Conservation (phyloP, 2,329 filamentous ascomycete species). For the Rugonectria rugulosa region DNA sequence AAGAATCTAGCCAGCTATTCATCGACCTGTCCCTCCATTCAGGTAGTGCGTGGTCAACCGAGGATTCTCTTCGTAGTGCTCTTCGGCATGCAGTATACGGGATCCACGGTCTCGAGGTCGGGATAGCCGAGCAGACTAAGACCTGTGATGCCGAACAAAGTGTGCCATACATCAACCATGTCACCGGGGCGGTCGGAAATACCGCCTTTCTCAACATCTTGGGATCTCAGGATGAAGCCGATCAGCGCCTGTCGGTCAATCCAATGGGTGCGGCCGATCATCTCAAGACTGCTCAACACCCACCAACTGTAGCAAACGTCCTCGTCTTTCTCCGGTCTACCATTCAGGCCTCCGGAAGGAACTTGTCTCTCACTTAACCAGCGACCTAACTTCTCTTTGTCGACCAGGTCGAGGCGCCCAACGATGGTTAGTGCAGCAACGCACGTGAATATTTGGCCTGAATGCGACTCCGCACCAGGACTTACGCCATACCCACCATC, state of each 20-base stretch:
- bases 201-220: slow-evolving; percentile 85
- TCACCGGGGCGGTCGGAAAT: slow-evolving; percentile 91
- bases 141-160: slow-evolving; percentile 86
- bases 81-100: slow-evolving; percentile 85
- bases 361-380: slow-evolving; percentile 96
- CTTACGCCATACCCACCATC: slow-evolving; percentile 92
- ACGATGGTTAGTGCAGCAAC: slow-evolving; percentile 87
- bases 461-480: slow-evolving; percentile 92
- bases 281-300: slow-evolving; percentile 90
- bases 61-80: slow-evolving; percentile 68
- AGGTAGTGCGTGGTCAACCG: slow-evolving; percentile 39
- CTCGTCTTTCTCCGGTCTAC: slow-evolving; percentile 91
- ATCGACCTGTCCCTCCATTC: not conserved
- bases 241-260: slow-evolving; percentile 84
- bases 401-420: slow-evolving; percentile 79
- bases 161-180: slow-evolving; percentile 98
- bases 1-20: not conserved
- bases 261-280: slow-evolving; percentile 90
- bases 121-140: slow-evolving; percentile 83
- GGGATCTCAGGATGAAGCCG: slow-evolving; percentile 84
- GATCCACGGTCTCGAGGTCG: slow-evolving; percentile 81
- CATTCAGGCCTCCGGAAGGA: slow-evolving; percentile 87
- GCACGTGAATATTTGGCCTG: slow-evolving; percentile 95
- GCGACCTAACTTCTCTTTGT: slow-evolving; percentile 80
- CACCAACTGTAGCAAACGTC: slow-evolving; percentile 99